Percentiles rank a stretch among this genome's conserved stretches.
phyloP scores from a whole-genome alignment of 805 yeast species.

The Lachancea mirantina region DNA sequence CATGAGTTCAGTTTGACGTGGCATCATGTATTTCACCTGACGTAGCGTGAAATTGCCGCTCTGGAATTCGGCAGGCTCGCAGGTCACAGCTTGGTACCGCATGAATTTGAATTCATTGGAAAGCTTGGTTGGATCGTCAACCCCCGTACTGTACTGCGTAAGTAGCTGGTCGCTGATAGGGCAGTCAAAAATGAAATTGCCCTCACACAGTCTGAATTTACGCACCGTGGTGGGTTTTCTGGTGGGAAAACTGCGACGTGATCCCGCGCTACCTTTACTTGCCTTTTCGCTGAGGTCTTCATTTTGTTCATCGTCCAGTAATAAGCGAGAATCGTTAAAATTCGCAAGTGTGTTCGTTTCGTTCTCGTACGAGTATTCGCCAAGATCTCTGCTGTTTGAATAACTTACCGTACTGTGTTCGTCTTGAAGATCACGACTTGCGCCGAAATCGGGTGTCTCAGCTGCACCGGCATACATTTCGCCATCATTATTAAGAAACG shows the following conservation, averaged over 20 bases:
- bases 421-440: constrained; percentile 4
- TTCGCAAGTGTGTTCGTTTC: constrained; percentile 9
- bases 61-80: constrained; percentile 73
- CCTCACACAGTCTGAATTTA: constrained; percentile 39
- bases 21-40: constrained; percentile 69
- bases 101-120: constrained; percentile 64
- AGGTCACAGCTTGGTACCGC: constrained; percentile 92
- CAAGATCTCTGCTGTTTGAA: constrained; percentile 8
- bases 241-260: constrained; percentile 12
- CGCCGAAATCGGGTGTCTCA: constrained; percentile 7
- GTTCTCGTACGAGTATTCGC: constrained; percentile 7
- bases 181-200: constrained; percentile 81
- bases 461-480: constrained; percentile 23
- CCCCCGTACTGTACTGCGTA: constrained; percentile 39
- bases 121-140: constrained; percentile 33
- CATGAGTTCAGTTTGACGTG: constrained; percentile 78
- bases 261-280: constrained; percentile 21
- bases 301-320: constrained; percentile 3
- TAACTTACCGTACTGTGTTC: constrained; percentile 5
- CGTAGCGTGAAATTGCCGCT: constrained; percentile 66
- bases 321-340: constrained; percentile 5
- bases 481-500: constrained; percentile 29
- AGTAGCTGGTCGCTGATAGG: constrained; percentile 72
- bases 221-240: constrained; percentile 25
- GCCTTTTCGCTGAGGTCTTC: constrained; percentile 9